These are phyloP conservation scores for Lactarius vividus DNA, from an alignment of 768 basidiomycete species.

Conservation along the genomic window DNA sequence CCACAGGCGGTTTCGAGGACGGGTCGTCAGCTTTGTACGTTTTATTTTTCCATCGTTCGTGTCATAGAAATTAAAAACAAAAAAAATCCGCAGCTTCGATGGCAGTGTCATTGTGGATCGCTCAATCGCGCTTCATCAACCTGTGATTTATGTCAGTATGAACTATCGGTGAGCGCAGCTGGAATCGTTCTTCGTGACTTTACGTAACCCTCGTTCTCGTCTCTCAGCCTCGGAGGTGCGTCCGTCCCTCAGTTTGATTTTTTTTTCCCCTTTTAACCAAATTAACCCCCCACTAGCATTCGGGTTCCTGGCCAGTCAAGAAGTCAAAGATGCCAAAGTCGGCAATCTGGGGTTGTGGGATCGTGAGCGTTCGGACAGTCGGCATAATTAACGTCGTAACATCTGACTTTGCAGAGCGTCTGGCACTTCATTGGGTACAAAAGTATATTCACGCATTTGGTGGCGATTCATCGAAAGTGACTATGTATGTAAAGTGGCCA, in stretches of 20 bases:
- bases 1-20: conserved; percentile 9
- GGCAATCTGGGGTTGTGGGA: conserved; percentile 66
- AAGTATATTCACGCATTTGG: conserved; percentile 62
- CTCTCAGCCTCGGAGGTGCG: conserved; percentile 14
- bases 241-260: not conserved
- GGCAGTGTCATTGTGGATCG: conserved; percentile 27
- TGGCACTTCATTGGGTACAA: conserved; percentile 62
- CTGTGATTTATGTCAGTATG: conserved; percentile 31
- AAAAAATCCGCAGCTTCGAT: not conserved
- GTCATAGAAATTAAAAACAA: not conserved
- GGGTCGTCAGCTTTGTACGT: not conserved
- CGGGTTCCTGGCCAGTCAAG: conserved; percentile 50
- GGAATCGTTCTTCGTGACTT: not conserved
- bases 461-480: conserved; percentile 59
- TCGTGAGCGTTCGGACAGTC: conserved; percentile 39
- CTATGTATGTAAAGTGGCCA: conserved; percentile 38
- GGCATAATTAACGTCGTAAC: not conserved
- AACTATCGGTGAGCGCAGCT: conserved; percentile 29
- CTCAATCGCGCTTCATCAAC: conserved; percentile 28
- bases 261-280: no score
- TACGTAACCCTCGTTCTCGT: not conserved
- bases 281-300: conserved; percentile 35
- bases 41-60: no score
- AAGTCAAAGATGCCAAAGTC: conserved; percentile 50
- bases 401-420: conserved; percentile 41